A percentile compares a stretch with the other conserved stretches of the same genome.
Conservation (phyloP, 192 early-diverging fungal species). For the Gonapodya sp. region DNA sequence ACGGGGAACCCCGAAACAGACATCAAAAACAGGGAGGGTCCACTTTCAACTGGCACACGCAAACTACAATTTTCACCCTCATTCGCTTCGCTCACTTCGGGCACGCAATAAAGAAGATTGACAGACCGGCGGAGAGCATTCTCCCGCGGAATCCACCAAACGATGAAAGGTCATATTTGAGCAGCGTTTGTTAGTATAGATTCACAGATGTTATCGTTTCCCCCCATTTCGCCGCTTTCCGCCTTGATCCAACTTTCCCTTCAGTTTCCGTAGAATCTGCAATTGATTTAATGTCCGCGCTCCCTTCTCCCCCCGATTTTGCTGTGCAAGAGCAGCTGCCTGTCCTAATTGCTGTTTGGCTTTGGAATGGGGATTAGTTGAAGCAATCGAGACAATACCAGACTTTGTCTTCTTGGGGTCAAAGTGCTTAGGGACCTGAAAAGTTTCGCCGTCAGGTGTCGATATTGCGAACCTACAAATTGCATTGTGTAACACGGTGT, state of each 20-base stretch:
- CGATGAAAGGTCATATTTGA: too few relatives aligned
- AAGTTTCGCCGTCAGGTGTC: conserved; percentile 46
- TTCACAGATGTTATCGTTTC: neutral
- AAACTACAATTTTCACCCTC: too few relatives aligned
- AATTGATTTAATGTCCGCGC: neutral
- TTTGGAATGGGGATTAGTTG: neutral
- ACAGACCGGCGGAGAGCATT: too few relatives aligned
- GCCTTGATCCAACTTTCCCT: neutral
- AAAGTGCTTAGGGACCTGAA: neutral
- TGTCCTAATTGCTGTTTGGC: too few relatives aligned
- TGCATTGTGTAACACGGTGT: conserved; percentile 18
- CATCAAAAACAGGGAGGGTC: too few relatives aligned
- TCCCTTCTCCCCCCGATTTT: neutral
- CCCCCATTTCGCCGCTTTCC: neutral
- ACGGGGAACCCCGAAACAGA: too few relatives aligned
- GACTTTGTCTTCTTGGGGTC: neutral
- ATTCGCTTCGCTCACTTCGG: too few relatives aligned
- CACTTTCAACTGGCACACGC: too few relatives aligned
- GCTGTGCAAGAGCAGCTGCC: neutral
- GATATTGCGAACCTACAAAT: conserved; percentile 55
- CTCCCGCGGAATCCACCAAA: too few relatives aligned
- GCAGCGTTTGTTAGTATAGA: too few relatives aligned
- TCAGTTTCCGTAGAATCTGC: neutral
- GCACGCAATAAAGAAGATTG: too few relatives aligned
- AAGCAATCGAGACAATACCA: neutral